Evolutionary conservation across 169 alveolate genomes (phyloP).

Genomic region (Theileria equi): DNA sequence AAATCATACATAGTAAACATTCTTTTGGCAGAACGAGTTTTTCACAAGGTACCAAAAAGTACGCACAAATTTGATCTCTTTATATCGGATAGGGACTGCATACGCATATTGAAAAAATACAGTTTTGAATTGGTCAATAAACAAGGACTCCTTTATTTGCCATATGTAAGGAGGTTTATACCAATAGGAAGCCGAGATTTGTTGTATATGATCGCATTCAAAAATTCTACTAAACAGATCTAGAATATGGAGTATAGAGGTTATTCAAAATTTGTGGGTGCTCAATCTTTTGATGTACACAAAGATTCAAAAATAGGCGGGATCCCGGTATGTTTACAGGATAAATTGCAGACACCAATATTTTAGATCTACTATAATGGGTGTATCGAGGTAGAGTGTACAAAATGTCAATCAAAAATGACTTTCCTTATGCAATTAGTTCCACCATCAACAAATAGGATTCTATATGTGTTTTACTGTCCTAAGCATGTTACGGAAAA

Average conservation of each 20-base stretch:
- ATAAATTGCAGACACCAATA: background rate
- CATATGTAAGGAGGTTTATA: slow-evolving; percentile 43
- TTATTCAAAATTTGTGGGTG: slow-evolving; percentile 13
- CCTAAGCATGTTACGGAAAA: slow-evolving; percentile 13
- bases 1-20: slow-evolving; percentile 46
- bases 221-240: background rate
- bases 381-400: slow-evolving; percentile 6
- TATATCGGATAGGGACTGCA: slow-evolving; percentile 21
- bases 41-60: slow-evolving; percentile 10
- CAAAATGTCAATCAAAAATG: slow-evolving; percentile 8
- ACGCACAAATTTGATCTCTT: slow-evolving; percentile 49
- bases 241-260: slow-evolving; percentile 33
- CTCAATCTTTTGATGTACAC: slow-evolving; percentile 38
- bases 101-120: background rate
- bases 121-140: slow-evolving; percentile 18
- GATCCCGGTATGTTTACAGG: slow-evolving; percentile 34
- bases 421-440: slow-evolving; percentile 48
- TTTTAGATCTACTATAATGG: background rate
- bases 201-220: slow-evolving; percentile 60
- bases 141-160: slow-evolving; percentile 54
- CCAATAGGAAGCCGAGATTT: slow-evolving; percentile 31
- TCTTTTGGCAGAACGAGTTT: slow-evolving; percentile 37
- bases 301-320: slow-evolving; percentile 29
- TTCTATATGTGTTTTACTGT: slow-evolving; percentile 41
- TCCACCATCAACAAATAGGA: slow-evolving; percentile 1